Evolutionary conservation across 1,284 basidiomycete species (phyloP).

Genomic region (Cystobasidium slooffiae): DNA sequence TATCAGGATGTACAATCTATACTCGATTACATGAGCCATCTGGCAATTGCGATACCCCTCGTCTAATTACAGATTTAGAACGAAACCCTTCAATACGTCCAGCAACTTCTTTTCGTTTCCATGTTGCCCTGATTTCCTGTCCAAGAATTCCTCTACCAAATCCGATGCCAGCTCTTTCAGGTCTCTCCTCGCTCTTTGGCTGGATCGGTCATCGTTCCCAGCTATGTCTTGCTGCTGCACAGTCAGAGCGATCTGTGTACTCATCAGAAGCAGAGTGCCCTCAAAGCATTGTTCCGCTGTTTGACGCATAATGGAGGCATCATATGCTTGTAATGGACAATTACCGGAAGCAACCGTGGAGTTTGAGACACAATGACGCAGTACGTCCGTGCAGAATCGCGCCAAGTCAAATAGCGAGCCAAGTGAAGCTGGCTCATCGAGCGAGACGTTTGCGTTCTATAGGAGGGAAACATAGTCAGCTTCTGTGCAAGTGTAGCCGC

Average conservation of each 20-base stretch:
- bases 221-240: conserved; percentile 33
- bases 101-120: conserved; percentile 12
- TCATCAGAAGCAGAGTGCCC: conserved; percentile 18
- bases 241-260: conserved; percentile 37
- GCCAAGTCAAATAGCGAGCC: conserved; percentile 77
- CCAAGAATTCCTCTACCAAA: conserved; percentile 37
- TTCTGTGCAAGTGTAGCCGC: not conserved
- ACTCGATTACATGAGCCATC: not conserved
- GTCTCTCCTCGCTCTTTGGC: conserved; percentile 26
- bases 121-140: not conserved
- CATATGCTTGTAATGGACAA: conserved; percentile 9
- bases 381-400: conserved; percentile 68
- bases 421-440: conserved; percentile 74
- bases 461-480: not conserved
- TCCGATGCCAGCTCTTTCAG: conserved; percentile 39
- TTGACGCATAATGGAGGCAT: not conserved
- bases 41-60: not conserved
- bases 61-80: conserved; percentile 9
- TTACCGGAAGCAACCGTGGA: not conserved
- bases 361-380: not conserved
- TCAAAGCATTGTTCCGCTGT: conserved; percentile 23
- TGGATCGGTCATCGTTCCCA: conserved; percentile 11
- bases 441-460: conserved; percentile 67
- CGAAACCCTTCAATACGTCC: conserved; percentile 14
- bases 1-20: not conserved